Evolutionary conservation across 1,139 yeast genomes (phyloP), one percentile per base, ranked within the genome.

Genomic region (Suhomyces anneliseae): DNA sequence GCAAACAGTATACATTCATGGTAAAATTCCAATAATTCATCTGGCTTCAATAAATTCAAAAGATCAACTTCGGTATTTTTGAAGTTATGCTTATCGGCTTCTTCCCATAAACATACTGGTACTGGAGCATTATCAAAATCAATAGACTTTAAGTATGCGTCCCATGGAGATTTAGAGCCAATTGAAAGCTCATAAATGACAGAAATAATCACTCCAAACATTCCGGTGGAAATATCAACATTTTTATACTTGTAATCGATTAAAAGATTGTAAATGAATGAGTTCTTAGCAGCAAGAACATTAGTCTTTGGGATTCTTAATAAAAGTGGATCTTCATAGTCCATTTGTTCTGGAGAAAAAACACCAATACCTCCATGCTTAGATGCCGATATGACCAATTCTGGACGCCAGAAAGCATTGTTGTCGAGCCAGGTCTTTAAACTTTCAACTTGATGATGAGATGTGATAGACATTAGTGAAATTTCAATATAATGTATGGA

Each of bases 131-230:
- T 54, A 4, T 60, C 56, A 24, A 72, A 65, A 38, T 78, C 77
- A 39, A 90, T 77, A 14, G 87, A 74, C 35, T 71, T 63, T 43
- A 90, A 69, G 61, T 86, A 92, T 3, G 71, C 73, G 53, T 54
- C 73, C 97, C 97, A 92, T 3, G 96, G 97, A 11, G 95, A 86
- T 3, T 65, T 59, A 12, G 71, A 66, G 2, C 81, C 82, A 41
- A 62, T 49, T 6, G 66, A 55, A 47, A 75, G 67, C 61, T 92
- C 98, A 60, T 87, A 90, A 36, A 90, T 74, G 51, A 82, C 87
- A 0, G 92, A 82, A 9, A 89, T 56, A 10, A 87, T 80, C 44
- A 90, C 69, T 0, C 85, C 86, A 40, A 80, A 75, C 74, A 88
- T 81, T 2, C 66, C 54, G 24, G 69, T 50, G 34, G 77, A 78